These are phyloP conservation scores for Kwoniella pini DNA, from an alignment of 768 basidiomycete species.

Conservation along the genomic window DNA sequence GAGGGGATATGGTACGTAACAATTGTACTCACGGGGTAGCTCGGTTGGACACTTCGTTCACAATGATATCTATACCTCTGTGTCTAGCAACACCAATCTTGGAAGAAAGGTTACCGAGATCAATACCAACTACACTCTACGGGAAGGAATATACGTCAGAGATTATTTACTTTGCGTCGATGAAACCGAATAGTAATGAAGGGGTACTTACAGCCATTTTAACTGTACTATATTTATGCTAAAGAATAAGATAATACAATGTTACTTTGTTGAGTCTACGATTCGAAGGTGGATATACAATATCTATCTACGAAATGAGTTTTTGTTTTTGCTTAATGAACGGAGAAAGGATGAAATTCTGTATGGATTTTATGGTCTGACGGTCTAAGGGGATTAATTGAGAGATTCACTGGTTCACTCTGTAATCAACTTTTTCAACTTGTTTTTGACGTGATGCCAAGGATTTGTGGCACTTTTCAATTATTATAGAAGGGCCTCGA, in stretches of 20 bases:
- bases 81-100: conserved; percentile 96
- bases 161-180: not conserved
- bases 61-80: conserved; percentile 97
- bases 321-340: not conserved
- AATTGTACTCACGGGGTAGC: conserved; percentile 76
- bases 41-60: conserved; percentile 96
- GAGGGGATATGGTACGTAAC: not conserved
- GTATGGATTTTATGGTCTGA: no score
- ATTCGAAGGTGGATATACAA: not conserved
- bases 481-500: conserved; percentile 3
- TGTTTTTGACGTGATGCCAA: no score
- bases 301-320: conserved; percentile 3
- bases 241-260: conserved; percentile 2
- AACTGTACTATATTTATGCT: conserved; percentile 11
- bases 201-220: conserved; percentile 23
- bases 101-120: conserved; percentile 85
- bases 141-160: not conserved
- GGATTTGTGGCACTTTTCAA: not conserved
- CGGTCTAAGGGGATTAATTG: no score
- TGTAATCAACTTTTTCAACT: not conserved
- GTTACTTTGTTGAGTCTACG: not conserved
- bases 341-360: not conserved
- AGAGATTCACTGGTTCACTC: no score
- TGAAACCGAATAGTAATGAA: not conserved
- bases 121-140: conserved; percentile 79